These are phyloP conservation scores for Bryopsis sp. DNA, from an alignment of 139 green algal species.

Conservation along the genomic window DNA sequence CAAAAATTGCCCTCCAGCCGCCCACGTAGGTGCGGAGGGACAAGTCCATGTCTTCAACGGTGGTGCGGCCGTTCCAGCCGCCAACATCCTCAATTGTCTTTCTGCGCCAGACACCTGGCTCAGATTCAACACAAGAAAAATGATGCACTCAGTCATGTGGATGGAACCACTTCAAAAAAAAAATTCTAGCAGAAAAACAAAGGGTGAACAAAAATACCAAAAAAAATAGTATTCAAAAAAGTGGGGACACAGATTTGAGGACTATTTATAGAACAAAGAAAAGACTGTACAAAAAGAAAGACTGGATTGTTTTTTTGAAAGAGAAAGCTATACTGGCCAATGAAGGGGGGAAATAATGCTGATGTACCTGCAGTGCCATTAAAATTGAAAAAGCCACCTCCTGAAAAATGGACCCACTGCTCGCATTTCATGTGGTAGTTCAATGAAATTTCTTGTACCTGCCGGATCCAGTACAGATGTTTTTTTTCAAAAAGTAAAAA, in stretches of 20 bases:
- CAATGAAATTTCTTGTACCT: conserved; percentile 59
- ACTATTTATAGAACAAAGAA: too few species aligned
- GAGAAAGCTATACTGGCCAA: too few species aligned
- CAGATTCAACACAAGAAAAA: too few species aligned
- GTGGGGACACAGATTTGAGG: too few species aligned
- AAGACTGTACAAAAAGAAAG: too few species aligned
- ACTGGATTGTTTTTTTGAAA: too few species aligned
- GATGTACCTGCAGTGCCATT: conserved; percentile 78
- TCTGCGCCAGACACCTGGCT: conserved; percentile 51
- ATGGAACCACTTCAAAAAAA: too few species aligned
- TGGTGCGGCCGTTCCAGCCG: conserved; percentile 74
- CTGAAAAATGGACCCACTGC: conserved; percentile 61
- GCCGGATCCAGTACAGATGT: not conserved
- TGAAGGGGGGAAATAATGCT: too few species aligned
- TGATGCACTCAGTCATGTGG: too few species aligned
- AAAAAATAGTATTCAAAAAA: too few species aligned
- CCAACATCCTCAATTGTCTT: conserved; percentile 63
- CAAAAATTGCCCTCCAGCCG: conserved; percentile 78
- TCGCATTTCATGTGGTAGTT: conserved; percentile 85
- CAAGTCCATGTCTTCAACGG: conserved; percentile 88
- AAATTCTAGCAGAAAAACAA: too few species aligned
- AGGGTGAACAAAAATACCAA: too few species aligned
- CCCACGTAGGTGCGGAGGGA: conserved; percentile 67
- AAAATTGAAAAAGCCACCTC: conserved; percentile 83
- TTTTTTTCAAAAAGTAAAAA: not conserved